phyloP scores from a whole-genome alignment of 176 grass and related monocot genomes.

The Dendrocalamus sinicus region DNA sequence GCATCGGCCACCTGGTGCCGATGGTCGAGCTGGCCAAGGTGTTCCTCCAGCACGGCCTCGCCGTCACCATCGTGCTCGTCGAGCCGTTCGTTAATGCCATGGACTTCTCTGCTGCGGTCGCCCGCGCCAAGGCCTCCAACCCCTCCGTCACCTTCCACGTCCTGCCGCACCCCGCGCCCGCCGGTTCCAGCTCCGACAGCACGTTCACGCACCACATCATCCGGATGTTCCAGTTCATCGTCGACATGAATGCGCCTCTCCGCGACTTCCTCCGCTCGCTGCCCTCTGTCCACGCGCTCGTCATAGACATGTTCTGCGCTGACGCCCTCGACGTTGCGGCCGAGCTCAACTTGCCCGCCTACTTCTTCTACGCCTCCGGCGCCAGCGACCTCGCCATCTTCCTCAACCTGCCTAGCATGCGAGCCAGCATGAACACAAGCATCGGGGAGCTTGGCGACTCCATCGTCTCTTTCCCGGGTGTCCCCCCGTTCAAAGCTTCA shows the following conservation, averaged over 20 bases:
- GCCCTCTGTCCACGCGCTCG: slow-evolving; percentile 41
- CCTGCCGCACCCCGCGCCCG: slow-evolving; percentile 7
- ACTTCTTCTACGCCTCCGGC: slow-evolving; percentile 44
- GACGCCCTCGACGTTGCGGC: slow-evolving; percentile 40
- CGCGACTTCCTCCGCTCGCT: slow-evolving; percentile 56
- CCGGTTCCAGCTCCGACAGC: background rate
- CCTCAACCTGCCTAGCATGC: slow-evolving; percentile 29
- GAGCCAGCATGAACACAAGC: background rate
- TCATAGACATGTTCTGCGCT: slow-evolving; percentile 65
- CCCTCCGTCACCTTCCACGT: slow-evolving; percentile 52
- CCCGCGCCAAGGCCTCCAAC: slow-evolving; percentile 27
- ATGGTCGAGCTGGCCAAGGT: slow-evolving; percentile 58
- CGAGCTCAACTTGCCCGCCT: slow-evolving; percentile 47
- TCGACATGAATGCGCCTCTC: slow-evolving; percentile 37
- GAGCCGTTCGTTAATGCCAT: background rate
- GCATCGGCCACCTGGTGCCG: slow-evolving; percentile 57
- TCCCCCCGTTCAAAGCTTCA: slow-evolving; percentile 37
- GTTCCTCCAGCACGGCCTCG: slow-evolving; percentile 39
- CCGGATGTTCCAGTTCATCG: slow-evolving; percentile 31
- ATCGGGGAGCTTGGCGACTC: slow-evolving; percentile 27
- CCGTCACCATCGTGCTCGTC: slow-evolving; percentile 40
- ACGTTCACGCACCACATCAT: background rate
- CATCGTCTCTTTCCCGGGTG: background rate
- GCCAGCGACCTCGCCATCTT: slow-evolving; percentile 44
- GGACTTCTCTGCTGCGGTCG: slow-evolving; percentile 12